Evolutionary conservation across 768 basidiomycete species (phyloP).

Genomic region (Pleurotus tuoliensis): DNA sequence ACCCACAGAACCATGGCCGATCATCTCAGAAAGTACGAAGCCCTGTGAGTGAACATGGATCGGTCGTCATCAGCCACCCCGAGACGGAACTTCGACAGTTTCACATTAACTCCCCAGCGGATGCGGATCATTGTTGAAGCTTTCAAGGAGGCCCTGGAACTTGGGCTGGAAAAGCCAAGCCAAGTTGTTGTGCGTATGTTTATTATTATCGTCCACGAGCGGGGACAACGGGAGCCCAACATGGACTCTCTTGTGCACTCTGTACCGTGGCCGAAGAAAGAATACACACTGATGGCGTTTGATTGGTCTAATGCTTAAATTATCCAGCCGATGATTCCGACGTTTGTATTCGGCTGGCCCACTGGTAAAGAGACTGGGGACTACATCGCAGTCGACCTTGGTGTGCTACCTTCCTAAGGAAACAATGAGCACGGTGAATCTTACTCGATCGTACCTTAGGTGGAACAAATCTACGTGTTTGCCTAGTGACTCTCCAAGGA

Average conservation of each 20-base stretch:
- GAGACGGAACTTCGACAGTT: conserved; percentile 36
- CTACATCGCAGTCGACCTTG: conserved; percentile 86
- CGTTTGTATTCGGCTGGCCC: conserved; percentile 96
- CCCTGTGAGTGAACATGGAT: conserved; percentile 49
- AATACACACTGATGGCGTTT: background rate
- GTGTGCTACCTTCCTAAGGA: conserved; percentile 34
- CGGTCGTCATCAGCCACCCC: conserved; percentile 9
- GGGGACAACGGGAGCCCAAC: too few relatives aligned
- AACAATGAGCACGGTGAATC: background rate
- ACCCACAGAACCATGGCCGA: conserved; percentile 81
- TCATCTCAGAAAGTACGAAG: conserved; percentile 89
- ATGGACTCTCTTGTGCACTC: background rate
- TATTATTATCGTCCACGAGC: background rate
- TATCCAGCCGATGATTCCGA: conserved; percentile 89
- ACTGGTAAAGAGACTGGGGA: conserved; percentile 85
- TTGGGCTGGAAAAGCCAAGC: conserved; percentile 75
- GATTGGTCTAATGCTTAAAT: conserved; percentile 9
- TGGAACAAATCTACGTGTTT: conserved; percentile 97
- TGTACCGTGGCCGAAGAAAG: background rate
- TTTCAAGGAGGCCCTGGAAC: conserved; percentile 88
- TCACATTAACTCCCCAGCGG: conserved; percentile 82
- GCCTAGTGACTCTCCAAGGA: conserved; percentile 89
- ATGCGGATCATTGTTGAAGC: conserved; percentile 98
- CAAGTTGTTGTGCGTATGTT: conserved; percentile 78
- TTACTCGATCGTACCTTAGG: conserved; percentile 36